Base-by-base conservation (phyloP, 805 yeast species). In the Candida tammaniensis region DNA sequence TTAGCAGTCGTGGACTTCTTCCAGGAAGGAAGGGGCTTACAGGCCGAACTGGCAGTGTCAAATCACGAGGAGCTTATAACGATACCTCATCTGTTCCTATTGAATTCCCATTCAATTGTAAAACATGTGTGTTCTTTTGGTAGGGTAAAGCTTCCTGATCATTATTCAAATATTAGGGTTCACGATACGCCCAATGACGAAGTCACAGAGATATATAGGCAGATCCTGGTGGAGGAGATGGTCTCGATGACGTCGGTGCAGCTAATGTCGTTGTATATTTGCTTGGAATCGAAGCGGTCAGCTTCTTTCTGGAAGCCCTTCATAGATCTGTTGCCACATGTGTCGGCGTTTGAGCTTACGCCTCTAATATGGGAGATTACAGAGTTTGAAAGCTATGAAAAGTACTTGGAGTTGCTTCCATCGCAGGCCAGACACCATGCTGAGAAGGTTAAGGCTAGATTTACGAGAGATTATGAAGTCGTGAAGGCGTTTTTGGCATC, bases 351-450 rank as follows among this genome's bases (percentile, higher is more conserved):
- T 35, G 44, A 46, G 0, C 42, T 67, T 0, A 65, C 80, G 2
- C 96, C 96, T 1, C 56, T 86, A 24, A 59, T 71, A 1, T 85
- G 95, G 95, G 45, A 65, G 11, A 51, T 64, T 0, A 35, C 53
- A 12, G 42, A 59, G 9, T 44, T 47, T 3, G 51, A 61, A 8
- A 54, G 36, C 11, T 38, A 47, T 33, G 46, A 54, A 11, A 28
- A 38, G n/a, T 40, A 71, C 1, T 54, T 67, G 30, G 44, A 59
- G 2, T 34, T 52, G 7, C 56, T 82, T 15, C 82, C 89, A 0
- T 17, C 44, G 4, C 55, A 73, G 0, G 64, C 79, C 0, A 43
- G 46, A 27, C 30, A 23, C 1, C 77, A 71, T 38, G 56, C 71
- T 3, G 45, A 52, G 0, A 53, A 65, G 29, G 80, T 82, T 30